Evolutionary conservation across 768 basidiomycete species (phyloP), one percentile per base, ranked within the genome.

Genomic region (Antrodiella citrinella): DNA sequence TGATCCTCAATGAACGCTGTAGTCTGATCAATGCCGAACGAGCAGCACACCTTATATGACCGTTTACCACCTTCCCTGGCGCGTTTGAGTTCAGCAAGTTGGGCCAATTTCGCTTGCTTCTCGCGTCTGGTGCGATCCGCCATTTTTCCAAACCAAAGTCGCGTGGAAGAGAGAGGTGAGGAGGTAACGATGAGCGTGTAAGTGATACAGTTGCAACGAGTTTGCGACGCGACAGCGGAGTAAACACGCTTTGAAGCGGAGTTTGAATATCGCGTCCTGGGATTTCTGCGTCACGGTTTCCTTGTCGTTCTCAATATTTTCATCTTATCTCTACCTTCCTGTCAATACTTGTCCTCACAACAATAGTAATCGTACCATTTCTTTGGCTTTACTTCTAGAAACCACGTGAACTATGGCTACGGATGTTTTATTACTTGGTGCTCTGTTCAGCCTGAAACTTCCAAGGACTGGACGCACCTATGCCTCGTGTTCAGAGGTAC

Each of bases 81-180:
- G 25, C 79, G 73, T 62, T 74, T 83, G 44, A 79, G 75, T 54
- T 81, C 82, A 25, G 77, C 78, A 30, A 85, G 65, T 51, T 74
- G 78, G 50, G 78, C 74, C 4, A 62, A 40, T 45, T 67, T 69
- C 12, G 54, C 52, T 38, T 57, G 57, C 19, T 54, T 59, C 15
- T 58, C 62, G 24, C 65, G 54, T 9, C 58, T 54, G 11, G 62
- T 25, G 4, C 66, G 56, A 21, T 62, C 64, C 2, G 63, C 50
- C 67, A 68, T 69, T 1, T 13, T 41, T n/a, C 4, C 9, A 18
- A 10, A 18, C 35, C 35, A 19, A n/a, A 9, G 41, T 7, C 9
- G 41, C 18, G 41, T 43, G 9, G 26, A 4, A 35, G 22, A 49
- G 40, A 45, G 26, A 53, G 48, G 19, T 19, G 20, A 42, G 20